A percentile compares a stretch with the other conserved stretches of the same genome.
Conservation (phyloP, 1,284 basidiomycete species). For the Tausonia pullulans region DNA sequence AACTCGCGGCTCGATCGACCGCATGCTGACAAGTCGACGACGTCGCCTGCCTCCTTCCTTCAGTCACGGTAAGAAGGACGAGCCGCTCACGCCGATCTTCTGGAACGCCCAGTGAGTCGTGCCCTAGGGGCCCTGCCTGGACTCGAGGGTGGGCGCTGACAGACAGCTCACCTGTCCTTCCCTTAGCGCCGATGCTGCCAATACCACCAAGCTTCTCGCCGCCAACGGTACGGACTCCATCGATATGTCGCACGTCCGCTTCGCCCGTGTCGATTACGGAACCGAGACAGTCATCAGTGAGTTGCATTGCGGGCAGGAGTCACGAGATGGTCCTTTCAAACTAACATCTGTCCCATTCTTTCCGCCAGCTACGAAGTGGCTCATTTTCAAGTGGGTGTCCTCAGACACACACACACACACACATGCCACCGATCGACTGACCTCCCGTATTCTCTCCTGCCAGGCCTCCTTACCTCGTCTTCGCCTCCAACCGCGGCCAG, state of each 20-base stretch:
- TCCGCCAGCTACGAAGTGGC: conserved; percentile 23
- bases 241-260: conserved; percentile 21
- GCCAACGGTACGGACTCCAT: conserved; percentile 1
- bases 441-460: neutral
- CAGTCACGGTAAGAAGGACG: conserved; percentile 11
- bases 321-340: too few relatives aligned
- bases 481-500: conserved; percentile 24
- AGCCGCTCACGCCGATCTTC: conserved; percentile 9
- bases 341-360: too few relatives aligned
- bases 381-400: conserved; percentile 24
- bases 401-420: too few relatives aligned
- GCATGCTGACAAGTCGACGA: neutral
- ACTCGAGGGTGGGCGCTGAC: too few relatives aligned
- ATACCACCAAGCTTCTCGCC: conserved; percentile 1
- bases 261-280: conserved; percentile 28
- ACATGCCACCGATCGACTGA: too few relatives aligned
- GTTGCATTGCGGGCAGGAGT: too few relatives aligned
- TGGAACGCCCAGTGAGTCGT: conserved; percentile 2
- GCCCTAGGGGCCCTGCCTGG: too few relatives aligned
- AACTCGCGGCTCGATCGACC: neutral
- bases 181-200: neutral
- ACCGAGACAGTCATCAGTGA: conserved; percentile 22
- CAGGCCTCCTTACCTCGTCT: conserved; percentile 28
- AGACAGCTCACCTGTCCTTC: too few relatives aligned
- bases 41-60: neutral